Base-by-base conservation (phyloP, 1,284 basidiomycete genomes). In the Wallemia mellicola region DNA sequence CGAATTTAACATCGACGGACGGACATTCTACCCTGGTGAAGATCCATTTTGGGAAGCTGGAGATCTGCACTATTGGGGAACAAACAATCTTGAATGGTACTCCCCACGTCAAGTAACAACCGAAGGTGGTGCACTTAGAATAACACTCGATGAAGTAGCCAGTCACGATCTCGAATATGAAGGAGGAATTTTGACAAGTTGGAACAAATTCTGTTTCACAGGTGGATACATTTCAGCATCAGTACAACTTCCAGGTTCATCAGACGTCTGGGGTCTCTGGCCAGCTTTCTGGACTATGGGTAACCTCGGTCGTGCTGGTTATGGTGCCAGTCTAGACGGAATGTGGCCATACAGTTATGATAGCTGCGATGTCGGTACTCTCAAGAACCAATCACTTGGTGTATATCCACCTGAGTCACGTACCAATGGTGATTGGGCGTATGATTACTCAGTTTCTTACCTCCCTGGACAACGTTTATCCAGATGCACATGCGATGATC, bases 161-260 rank as follows among this genome's bases (percentile, higher is more conserved):
- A 78, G 73, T 58, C 80, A 89, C 65, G 75, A 82, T 62, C 70
- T 89, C 57, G 82, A 85, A 67, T 88, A 83, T 66, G 74, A 77
- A 28, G 76, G 75, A 54, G 80, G 78, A 0, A 81, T 81, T 78
- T 71, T 86, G 66, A 72, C 79, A 26, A 76, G 76, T 11, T 87
- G 86, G 86, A 88, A 88, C 69, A 87, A 94, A 69, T 84, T 95
- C 66, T 95, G 91, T 71, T 95, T 95, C 71, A 88, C 83, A 0
- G 86, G 86, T 30, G 85, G 85, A 24, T 72, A 85, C 61, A 71
- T 87, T 57, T 77, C 27, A 9, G 55, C 55, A 14, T 11, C 24
- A 14, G 24, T 57, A 3, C 7, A 26, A 15, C 55, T 57, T 5
- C 55, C 55, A 7, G 55, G 55, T 26, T 19, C 27, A 26, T 57